phyloP scores from a whole-genome alignment of 2,329 filamentous ascomycete genomes.

The Ceratocystis destructans region DNA sequence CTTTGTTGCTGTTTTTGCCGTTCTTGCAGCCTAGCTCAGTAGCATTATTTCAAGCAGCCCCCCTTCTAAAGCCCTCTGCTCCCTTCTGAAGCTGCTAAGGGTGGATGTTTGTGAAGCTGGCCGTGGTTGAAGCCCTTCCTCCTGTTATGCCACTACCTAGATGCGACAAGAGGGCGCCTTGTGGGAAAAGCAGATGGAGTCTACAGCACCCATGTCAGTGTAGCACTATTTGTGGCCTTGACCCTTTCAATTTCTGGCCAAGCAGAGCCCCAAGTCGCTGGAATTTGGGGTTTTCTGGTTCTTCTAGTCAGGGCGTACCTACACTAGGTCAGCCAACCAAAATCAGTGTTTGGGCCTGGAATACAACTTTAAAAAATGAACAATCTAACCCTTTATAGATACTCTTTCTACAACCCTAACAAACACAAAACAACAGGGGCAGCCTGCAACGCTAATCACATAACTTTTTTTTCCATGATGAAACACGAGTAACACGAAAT shows the following conservation, averaged over 20 bases:
- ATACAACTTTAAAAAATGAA: too few species aligned
- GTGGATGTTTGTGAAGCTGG: conserved; percentile 2
- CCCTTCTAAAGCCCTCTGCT: too few species aligned
- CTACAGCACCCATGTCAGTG: background rate
- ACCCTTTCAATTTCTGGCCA: background rate
- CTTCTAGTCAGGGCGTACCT: background rate
- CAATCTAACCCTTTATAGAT: too few species aligned
- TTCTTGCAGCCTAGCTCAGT: too few species aligned
- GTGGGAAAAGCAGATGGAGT: background rate
- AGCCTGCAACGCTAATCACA: background rate
- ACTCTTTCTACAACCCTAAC: background rate
- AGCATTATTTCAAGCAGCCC: too few species aligned
- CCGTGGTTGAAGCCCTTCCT: background rate
- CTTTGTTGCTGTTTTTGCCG: too few species aligned
- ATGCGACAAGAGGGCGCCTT: conserved; percentile 3
- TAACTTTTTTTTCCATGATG: background rate
- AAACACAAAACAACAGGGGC: background rate
- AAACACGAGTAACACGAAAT: background rate
- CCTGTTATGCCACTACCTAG: conserved; percentile 16
- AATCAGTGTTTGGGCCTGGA: background rate
- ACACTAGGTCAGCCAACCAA: too few species aligned
- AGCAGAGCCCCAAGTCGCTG: background rate
- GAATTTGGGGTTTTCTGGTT: background rate
- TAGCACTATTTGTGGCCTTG: background rate
- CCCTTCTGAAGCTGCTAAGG: conserved; percentile 11